Base-by-base conservation (phyloP, 225 moss, liverwort and hornwort species). In the Pleurozium schreberi region DNA sequence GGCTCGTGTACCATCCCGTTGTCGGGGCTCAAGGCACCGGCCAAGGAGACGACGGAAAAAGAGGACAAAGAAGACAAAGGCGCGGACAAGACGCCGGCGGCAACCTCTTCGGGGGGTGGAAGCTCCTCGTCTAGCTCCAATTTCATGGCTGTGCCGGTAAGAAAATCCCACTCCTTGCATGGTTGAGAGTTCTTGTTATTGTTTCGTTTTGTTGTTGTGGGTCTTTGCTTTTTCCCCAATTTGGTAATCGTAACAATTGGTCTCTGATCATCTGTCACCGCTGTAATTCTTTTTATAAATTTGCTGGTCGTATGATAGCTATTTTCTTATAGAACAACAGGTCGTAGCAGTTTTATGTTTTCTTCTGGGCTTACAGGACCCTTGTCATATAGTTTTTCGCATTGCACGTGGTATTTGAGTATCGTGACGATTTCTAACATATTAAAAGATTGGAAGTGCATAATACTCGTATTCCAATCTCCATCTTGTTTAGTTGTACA, bases 1-100 rank as follows among this genome's bases (percentile, higher is more conserved):
- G 98, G 98, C 16, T 91, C 94, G 21, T 93, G 89, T 64, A 90
- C 75, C 14, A 89, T 98, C 50, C 96, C 95, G 4, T 87, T 98
- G 77, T 87, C 88, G 42, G 93, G 92, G 12, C 90, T 97, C 63
- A 90, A 92, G 82, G 59, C 84, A 34, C 60, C 83, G 40, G 58
- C 57, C 20, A 86, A 84, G 75, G 66, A 30, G 62, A 45, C 53
- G 43, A 80, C 76, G 40, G 89, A 78, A 40, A 80, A 89, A 21
- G 67, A 73, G 9, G 90, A 34, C 4, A 83, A 89, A 28, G 74
- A 60, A 18, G 88, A 40, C 4, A 84, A 86, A 69, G 45, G 34
- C 62, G 43, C 42, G 26, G 88, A 88, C 8, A 90, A 90, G 75
- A 38, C 31, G 28, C 67, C 76, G 28, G 49, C 84, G 34, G 19